Evolutionary conservation across 2,329 filamentous ascomycete genomes (phyloP).

Genomic region (Fusarium metavorans): DNA sequence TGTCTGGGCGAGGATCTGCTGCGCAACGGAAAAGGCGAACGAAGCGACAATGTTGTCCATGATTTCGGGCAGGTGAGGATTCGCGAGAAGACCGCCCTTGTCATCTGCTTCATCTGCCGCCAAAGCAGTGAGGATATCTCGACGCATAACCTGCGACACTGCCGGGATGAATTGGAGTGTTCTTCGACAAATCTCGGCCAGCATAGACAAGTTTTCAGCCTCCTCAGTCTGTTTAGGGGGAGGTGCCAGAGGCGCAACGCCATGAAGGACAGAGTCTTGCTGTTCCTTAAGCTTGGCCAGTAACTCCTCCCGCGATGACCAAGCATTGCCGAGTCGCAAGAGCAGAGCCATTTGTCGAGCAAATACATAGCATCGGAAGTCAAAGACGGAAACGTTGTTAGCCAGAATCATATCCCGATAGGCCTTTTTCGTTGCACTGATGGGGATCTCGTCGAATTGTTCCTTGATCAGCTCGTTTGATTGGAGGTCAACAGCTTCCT

Average conservation of each 20-base stretch:
- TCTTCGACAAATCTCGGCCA: constrained; percentile 89
- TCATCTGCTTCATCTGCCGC: constrained; percentile 53
- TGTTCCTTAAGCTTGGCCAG: constrained; percentile 72
- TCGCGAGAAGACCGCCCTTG: constrained; percentile 49
- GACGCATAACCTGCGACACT: constrained; percentile 81
- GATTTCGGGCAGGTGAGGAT: constrained; percentile 61
- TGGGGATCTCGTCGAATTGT: constrained; percentile 67
- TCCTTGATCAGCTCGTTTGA: constrained; percentile 55
- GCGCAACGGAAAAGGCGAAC: constrained; percentile 81
- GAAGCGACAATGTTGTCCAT: constrained; percentile 82
- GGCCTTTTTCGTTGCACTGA: constrained; percentile 76
- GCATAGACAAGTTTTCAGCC: constrained; percentile 78
- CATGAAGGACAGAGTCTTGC: constrained; percentile 68
- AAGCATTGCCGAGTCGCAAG: constrained; percentile 83
- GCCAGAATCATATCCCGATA: constrained; percentile 93
- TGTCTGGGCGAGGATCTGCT: constrained; percentile 82
- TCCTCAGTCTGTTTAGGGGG: constrained; percentile 67
- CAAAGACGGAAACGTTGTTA: constrained; percentile 95
- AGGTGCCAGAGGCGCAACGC: constrained; percentile 65
- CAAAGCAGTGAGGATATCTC: constrained; percentile 78
- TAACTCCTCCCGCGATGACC: constrained; percentile 71
- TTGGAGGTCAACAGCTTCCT: constrained; percentile 64
- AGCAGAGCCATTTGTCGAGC: constrained; percentile 87
- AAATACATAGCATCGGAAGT: constrained; percentile 95
- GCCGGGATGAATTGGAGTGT: constrained; percentile 87